A percentile compares a stretch with the other conserved stretches of the same genome.
phyloP scores from a whole-genome alignment of 1,284 basidiomycete genomes.

The Ustanciosporium gigantosporum region DNA sequence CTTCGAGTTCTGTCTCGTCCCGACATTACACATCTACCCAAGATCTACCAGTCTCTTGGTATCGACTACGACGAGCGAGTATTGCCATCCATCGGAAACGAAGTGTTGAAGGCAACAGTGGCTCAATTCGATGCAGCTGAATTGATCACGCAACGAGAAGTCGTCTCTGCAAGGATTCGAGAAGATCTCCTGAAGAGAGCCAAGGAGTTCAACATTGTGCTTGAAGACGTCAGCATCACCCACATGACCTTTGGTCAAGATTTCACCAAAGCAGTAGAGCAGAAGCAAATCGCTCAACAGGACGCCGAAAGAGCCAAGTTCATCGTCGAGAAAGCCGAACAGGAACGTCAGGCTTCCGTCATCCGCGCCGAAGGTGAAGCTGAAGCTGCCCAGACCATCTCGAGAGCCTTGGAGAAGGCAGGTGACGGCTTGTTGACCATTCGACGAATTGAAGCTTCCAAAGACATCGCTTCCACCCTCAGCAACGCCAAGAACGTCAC shows the following conservation, averaged over 20 bases:
- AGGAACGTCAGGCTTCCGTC: slow-evolving; percentile 97
- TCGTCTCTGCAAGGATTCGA: slow-evolving; percentile 86
- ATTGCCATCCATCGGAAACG: slow-evolving; percentile 76
- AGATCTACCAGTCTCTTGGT: slow-evolving; percentile 93
- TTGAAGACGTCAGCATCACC: slow-evolving; percentile 95
- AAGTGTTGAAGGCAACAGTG: slow-evolving; percentile 92
- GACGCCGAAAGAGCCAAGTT: slow-evolving; percentile 94
- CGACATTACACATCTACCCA: slow-evolving; percentile 82
- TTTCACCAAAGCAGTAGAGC: slow-evolving; percentile 84
- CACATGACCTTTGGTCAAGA: slow-evolving; percentile 67
- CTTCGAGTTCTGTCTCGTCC: slow-evolving; percentile 93
- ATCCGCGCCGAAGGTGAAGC: slow-evolving; percentile 98
- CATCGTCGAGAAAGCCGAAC: slow-evolving; percentile 92
- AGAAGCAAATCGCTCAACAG: slow-evolving; percentile 96
- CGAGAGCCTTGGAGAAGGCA: slow-evolving; percentile 85
- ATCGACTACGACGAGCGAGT: slow-evolving; percentile 97
- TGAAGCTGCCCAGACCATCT: slow-evolving; percentile 83
- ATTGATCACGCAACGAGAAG: slow-evolving; percentile 73
- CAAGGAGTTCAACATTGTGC: slow-evolving; percentile 90
- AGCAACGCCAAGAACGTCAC: slow-evolving; percentile 62
- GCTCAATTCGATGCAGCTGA: slow-evolving; percentile 99
- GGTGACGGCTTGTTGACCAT: slow-evolving; percentile 95
- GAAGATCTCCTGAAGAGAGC: slow-evolving; percentile 90
- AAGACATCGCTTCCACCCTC: slow-evolving; percentile 77
- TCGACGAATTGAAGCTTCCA: slow-evolving; percentile 94